These are phyloP conservation scores for Andrographis paniculata DNA, from an alignment of 305 asterid species.

Conservation along the genomic window DNA sequence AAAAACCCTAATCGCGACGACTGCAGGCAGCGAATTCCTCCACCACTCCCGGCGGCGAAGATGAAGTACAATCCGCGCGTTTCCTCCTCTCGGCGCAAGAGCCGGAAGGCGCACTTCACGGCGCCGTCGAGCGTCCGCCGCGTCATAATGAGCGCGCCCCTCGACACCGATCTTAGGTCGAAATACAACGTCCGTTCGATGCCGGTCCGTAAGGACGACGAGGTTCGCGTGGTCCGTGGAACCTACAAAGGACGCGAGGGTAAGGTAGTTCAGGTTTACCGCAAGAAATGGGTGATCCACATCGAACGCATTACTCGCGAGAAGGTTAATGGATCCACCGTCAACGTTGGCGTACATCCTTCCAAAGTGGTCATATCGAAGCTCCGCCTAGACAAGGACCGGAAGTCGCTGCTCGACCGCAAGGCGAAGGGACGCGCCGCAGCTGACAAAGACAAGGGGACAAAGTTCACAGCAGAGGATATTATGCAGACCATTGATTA, in stretches of 20 bases:
- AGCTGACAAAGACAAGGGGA: constrained; percentile 77
- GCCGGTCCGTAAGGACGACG: constrained; percentile 89
- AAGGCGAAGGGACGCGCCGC: constrained; percentile 76
- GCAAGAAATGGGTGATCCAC: constrained; percentile 84
- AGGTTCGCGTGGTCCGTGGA: constrained; percentile 75
- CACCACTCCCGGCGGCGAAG: constrained; percentile 22
- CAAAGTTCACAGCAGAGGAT: constrained; percentile 63
- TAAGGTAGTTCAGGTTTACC: constrained; percentile 73
- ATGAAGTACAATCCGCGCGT: constrained; percentile 80
- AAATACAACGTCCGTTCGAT: constrained; percentile 69
- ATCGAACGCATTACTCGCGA: constrained; percentile 75
- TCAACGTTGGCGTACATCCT: constrained; percentile 66
- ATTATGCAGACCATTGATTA: constrained; percentile 64
- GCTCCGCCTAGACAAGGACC: constrained; percentile 76
- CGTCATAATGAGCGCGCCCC: constrained; percentile 66
- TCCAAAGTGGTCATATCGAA: constrained; percentile 60
- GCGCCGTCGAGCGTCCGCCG: constrained; percentile 82
- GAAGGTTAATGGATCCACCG: constrained; percentile 75
- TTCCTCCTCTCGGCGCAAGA: constrained; percentile 79
- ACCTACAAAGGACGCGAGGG: constrained; percentile 84
- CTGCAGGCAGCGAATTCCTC: neutral
- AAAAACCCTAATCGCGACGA: constrained; percentile 31
- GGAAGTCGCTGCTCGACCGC: constrained; percentile 63
- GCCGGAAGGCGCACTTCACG: constrained; percentile 80
- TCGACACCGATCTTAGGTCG: constrained; percentile 52